Evolutionary conservation across 345 rosid genomes (phyloP), one percentile per base, ranked within the genome.

Genomic region (Excoecaria cochinchinensis): DNA sequence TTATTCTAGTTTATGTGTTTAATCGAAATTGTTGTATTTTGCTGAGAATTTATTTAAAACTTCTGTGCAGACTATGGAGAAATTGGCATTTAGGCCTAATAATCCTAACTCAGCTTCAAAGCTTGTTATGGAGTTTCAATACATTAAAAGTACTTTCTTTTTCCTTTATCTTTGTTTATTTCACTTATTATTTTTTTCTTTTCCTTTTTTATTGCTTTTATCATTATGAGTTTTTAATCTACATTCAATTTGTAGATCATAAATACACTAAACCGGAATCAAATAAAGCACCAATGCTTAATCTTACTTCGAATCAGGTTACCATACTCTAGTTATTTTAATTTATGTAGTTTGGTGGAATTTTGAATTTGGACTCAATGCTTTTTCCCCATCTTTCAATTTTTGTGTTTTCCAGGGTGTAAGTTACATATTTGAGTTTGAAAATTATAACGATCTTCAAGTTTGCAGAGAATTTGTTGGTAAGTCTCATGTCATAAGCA

Each of bases 251-350:
- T 59, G 50, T 78, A 95, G 99, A 88, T 81, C 90, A 90, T 72
- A 95, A 82, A 76, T 77, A 86, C 75, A 92, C 97, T 5, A 92
- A 90, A 80, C 91, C 90, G 85, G 95, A 88, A 80, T 89, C 97
- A 47, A 85, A 86, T 40, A 90, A 91, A 86, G 94, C 96, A 57
- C 90, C 97, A 31, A 85, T 89, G 99, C 94, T 95, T 77, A 93
- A 93, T 86, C 89, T 95, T 52, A 85, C 90, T 42, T 86, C 85
- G 67, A 81, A 73, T 78, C 96, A 91, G 95, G 97, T 94, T 69
- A 58, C 25, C 25, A 5, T 15, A 16, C 47, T 24, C 24, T 8
- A 13, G 39, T 36, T 50, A 8, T n/a, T 63, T 22, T 62, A 44
- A 12, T 22, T 39, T 53, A 8, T 22, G 21, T n/a, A 38, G 60